Base-by-base conservation (phyloP, 148 eudicot genomes). In the Agrostemma githago region DNA sequence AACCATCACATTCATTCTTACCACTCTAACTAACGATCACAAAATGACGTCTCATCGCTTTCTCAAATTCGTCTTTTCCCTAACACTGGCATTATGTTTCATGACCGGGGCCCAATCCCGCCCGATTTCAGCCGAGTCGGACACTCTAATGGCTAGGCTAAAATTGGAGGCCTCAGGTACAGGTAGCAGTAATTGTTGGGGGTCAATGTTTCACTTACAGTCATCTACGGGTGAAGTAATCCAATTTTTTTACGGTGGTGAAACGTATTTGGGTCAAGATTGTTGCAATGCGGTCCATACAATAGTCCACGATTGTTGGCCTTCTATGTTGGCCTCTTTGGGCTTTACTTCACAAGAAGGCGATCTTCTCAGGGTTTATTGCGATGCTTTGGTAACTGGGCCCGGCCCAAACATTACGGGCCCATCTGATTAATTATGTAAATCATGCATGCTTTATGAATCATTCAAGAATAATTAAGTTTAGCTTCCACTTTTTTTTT, bases 261-360 rank as follows among this genome's bases (percentile, higher is more conserved):
- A 89, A 71, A 78, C 87, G 0, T 77, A 78, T 46, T 71, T 89
- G 6, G 94, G 89, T 20, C 74, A 58, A 2, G 77, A 68, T 2
- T 89, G 94, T 58, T 88, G 94, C 63, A 34, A 54, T n/a, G 94
- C 88, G 2, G 78, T 89, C 57, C 54, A 77, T 5, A 41, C 71
- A 37, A 86, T 88, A 39, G 82, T 78, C 59, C 84, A 79, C 37
- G 75, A 74, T 39, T 89, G 94, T 61, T 89, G 91, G 94, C 89
- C 94, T 17, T 53, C 74, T 19, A 75, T 89, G 83, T 68, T 89
- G 12, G 72, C 75, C 17, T 76, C 89, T 1, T 70, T 89, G 61
- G 94, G 94, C 59, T 82, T 79, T 61, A 81, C 84, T 26, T 5
- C 86, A 2, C 83, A 85, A 43, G 93, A 87, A 20, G 79, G 81